Conservation (phyloP, 306 rosid species). For the Lathyrus sativus region DNA sequence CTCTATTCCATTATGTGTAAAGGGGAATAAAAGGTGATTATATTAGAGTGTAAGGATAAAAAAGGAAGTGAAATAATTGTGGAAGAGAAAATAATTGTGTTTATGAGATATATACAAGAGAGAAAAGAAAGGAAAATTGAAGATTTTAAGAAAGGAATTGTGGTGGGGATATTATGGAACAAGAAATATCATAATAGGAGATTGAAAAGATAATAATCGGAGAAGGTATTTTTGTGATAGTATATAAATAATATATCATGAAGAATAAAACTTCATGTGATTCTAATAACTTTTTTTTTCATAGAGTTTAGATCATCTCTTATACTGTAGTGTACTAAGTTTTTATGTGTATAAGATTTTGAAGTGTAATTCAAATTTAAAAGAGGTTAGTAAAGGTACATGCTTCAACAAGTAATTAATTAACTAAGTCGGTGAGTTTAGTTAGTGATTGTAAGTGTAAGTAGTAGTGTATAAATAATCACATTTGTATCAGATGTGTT, state of each 20-base stretch:
- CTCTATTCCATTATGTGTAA: conserved; percentile 72
- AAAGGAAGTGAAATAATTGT: not conserved
- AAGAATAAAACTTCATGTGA: conserved; percentile 40
- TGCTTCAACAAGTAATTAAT: no score
- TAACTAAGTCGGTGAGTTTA: no score
- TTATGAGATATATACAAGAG: not conserved
- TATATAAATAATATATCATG: conserved; percentile 31
- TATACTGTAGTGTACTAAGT: no score
- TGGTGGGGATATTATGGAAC: not conserved
- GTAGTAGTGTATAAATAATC: no score
- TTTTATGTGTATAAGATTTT: not conserved
- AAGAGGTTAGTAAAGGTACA: no score
- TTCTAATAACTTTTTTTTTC: conserved; percentile 39
- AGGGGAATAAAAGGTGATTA: conserved; percentile 41
- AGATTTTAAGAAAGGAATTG: no score
- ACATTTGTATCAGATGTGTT: no score
- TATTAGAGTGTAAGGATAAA: not conserved
- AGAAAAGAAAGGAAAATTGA: no score
- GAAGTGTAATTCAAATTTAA: no score
- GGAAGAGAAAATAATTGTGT: no score
- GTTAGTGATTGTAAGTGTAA: no score
- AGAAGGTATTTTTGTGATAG: not conserved
- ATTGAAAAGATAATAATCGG: not conserved
- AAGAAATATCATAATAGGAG: not conserved
- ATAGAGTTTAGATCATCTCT: not conserved